Evolutionary conservation across 495 filamentous ascomycete genomes (phyloP).

Genomic region (Penicillium silybi): DNA sequence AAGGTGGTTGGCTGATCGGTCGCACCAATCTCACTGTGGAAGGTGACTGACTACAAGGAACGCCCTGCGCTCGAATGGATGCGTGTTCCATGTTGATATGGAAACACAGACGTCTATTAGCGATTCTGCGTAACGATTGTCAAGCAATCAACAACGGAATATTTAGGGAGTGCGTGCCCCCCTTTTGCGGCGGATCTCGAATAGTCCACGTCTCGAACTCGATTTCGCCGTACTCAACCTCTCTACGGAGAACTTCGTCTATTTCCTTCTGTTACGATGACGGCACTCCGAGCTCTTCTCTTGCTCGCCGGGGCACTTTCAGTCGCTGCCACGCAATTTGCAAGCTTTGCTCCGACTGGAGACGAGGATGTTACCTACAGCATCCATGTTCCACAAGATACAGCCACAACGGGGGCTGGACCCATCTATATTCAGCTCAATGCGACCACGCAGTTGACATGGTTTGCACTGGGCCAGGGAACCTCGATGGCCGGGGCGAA

Average conservation of each 20-base stretch:
- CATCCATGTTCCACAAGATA: conserved; percentile 29
- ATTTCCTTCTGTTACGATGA: neutral
- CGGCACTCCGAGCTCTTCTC: neutral
- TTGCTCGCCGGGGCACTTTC: neutral
- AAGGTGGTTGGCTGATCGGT: neutral
- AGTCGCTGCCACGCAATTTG: conserved; percentile 19
- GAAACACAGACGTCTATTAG: neutral
- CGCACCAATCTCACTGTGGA: neutral
- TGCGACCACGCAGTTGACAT: conserved; percentile 55
- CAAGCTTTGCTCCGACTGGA: conserved; percentile 21
- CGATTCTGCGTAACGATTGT: neutral
- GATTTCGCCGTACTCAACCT: too few relatives aligned
- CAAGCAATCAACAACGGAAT: neutral
- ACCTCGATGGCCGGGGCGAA: conserved; percentile 56
- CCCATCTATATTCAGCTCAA: conserved; percentile 62
- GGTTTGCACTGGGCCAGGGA: conserved; percentile 66
- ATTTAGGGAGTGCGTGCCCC: neutral
- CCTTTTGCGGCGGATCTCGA: neutral
- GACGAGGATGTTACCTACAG: conserved; percentile 30
- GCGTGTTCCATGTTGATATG: neutral
- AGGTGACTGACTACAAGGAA: neutral
- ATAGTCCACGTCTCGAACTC: too few relatives aligned
- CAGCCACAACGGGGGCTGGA: conserved; percentile 21
- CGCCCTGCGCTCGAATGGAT: neutral
- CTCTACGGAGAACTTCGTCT: too few relatives aligned